Percentiles rank a stretch among this genome's conserved stretches.
These are phyloP conservation scores for Nidularia pulvinata DNA, from an alignment of 768 basidiomycete species.

Conservation along the genomic window DNA sequence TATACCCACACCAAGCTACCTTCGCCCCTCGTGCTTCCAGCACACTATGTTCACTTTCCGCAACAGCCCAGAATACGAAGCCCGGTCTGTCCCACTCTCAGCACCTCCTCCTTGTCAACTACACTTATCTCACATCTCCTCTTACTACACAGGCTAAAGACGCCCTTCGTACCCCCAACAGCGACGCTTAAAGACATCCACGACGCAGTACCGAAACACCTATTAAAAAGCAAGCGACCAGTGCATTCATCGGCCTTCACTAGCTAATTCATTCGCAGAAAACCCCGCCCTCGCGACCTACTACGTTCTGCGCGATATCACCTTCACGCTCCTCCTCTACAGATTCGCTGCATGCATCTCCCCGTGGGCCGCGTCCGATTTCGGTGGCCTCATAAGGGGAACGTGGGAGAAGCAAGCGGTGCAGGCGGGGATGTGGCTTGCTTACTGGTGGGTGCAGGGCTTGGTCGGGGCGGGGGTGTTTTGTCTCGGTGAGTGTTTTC, in stretches of 20 bases:
- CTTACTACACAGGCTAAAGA: slow-evolving; percentile 25
- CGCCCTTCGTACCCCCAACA: slow-evolving; percentile 47
- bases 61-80: slow-evolving; percentile 39
- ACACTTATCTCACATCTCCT: neutral
- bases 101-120: neutral
- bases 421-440: slow-evolving; percentile 36
- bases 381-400: slow-evolving; percentile 32
- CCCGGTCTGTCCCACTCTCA: slow-evolving; percentile 23
- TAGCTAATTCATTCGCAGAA: slow-evolving; percentile 16
- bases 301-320: slow-evolving; percentile 45
- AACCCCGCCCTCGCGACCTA: slow-evolving; percentile 33
- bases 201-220: slow-evolving; percentile 52
- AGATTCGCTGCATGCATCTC: slow-evolving; percentile 41
- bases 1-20: too few relatives aligned
- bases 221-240: slow-evolving; percentile 35
- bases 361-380: slow-evolving; percentile 31
- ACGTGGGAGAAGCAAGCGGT: slow-evolving; percentile 25
- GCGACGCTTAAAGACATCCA: slow-evolving; percentile 53
- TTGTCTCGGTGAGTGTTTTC: slow-evolving; percentile 37
- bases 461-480: slow-evolving; percentile 51
- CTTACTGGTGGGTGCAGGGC: slow-evolving; percentile 53
- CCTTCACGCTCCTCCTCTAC: slow-evolving; percentile 38
- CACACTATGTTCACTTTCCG: slow-evolving; percentile 22
- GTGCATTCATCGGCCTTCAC: neutral
- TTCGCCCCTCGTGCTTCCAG: too few relatives aligned